These are phyloP conservation scores for Venturia effusa DNA, from an alignment of 2,329 filamentous ascomycete genomes.

Conservation along the genomic window DNA sequence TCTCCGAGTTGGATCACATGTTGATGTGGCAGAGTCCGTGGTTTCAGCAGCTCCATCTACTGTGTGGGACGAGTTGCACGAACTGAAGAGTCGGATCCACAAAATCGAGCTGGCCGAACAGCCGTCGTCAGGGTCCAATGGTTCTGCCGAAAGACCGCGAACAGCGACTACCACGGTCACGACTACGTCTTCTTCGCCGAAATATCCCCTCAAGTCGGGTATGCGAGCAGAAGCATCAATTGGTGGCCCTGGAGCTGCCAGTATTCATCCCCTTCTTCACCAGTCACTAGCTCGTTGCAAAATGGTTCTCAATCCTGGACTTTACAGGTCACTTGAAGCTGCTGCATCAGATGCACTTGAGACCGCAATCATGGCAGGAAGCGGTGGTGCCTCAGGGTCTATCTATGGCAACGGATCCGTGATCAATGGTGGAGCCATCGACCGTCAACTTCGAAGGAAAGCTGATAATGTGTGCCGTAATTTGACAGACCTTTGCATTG, in stretches of 20 bases:
- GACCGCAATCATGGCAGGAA: slow-evolving; percentile 68
- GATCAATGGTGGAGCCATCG: slow-evolving; percentile 47
- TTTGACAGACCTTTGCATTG: slow-evolving; percentile 83
- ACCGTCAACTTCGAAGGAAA: slow-evolving; percentile 80
- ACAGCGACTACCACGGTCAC: slow-evolving; percentile 77
- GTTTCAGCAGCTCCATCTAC: slow-evolving; percentile 83
- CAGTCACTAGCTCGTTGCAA: slow-evolving; percentile 73
- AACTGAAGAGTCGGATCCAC: slow-evolving; percentile 85
- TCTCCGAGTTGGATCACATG: background rate
- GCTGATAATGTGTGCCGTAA: slow-evolving; percentile 88
- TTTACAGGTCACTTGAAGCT: slow-evolving; percentile 70
- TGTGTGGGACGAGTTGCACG: slow-evolving; percentile 95
- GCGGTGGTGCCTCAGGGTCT: slow-evolving; percentile 50
- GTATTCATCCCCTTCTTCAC: slow-evolving; percentile 66
- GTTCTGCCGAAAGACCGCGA: slow-evolving; percentile 69
- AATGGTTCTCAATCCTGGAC: slow-evolving; percentile 53
- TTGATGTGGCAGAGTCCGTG: slow-evolving; percentile 57
- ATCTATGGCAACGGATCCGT: slow-evolving; percentile 57
- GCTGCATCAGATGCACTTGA: slow-evolving; percentile 72
- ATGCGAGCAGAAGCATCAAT: slow-evolving; percentile 30
- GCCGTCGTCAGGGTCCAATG: slow-evolving; percentile 60
- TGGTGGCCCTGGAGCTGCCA: slow-evolving; percentile 36
- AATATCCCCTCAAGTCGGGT: slow-evolving; percentile 40
- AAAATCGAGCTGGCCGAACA: slow-evolving; percentile 85
- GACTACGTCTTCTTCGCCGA: slow-evolving; percentile 82